phyloP scores from a whole-genome alignment of 2,329 filamentous ascomycete species.

The Paecilomyces sp. region DNA sequence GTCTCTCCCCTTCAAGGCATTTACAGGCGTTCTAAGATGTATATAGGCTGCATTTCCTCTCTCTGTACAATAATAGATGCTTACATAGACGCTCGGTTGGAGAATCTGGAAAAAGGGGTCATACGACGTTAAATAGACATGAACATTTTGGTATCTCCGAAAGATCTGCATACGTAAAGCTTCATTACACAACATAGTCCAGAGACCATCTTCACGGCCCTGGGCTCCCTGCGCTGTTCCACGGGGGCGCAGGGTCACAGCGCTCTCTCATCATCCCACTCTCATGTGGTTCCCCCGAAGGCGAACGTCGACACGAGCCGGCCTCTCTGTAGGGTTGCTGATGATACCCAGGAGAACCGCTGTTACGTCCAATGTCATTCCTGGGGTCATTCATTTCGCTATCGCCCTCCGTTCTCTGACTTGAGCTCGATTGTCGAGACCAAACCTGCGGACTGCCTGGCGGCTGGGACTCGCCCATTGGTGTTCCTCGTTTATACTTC shows the following conservation, averaged over 20 bases:
- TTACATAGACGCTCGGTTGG: not conserved
- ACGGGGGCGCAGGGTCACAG: not conserved
- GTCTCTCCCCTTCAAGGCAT: not conserved
- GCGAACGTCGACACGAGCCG: not conserved
- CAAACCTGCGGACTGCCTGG: conserved; percentile 39
- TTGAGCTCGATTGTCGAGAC: conserved; percentile 36
- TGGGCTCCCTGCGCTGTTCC: not conserved
- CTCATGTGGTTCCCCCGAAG: not conserved
- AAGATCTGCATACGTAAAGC: not conserved
- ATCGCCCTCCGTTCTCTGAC: not conserved
- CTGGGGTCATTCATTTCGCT: not conserved
- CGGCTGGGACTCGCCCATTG: conserved; percentile 58
- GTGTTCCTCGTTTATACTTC: conserved; percentile 55
- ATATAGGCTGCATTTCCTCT: not conserved
- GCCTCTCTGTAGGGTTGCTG: not conserved
- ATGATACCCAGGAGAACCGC: not conserved
- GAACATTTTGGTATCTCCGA: not conserved
- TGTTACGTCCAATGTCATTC: not conserved
- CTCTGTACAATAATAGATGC: not conserved
- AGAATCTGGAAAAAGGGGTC: not conserved
- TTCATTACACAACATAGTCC: not conserved
- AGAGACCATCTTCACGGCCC: not conserved
- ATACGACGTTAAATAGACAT: not conserved
- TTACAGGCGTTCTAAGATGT: not conserved
- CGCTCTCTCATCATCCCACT: not conserved